Evolutionary conservation across 306 rosid species (phyloP).

Genomic region (Prunus armeniaca): DNA sequence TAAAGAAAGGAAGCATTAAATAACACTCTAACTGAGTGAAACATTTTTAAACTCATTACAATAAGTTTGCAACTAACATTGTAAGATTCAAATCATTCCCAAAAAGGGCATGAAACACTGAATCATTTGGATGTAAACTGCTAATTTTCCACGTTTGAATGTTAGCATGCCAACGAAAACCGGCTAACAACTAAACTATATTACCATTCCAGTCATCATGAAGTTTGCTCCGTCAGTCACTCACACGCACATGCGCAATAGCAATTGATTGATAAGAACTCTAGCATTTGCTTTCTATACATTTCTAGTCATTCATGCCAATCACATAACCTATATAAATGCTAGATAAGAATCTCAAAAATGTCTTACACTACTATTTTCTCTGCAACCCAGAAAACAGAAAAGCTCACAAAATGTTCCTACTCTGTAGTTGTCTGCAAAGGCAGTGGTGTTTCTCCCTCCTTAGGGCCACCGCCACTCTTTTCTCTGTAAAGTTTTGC

Average conservation of each 20-base stretch:
- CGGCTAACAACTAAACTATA: background rate
- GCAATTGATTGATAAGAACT: background rate
- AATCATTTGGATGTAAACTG: background rate
- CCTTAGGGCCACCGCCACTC: conserved; percentile 13
- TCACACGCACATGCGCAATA: background rate
- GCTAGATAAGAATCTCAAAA: background rate
- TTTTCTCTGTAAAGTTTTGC: conserved; percentile 27
- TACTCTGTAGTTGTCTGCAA: conserved; percentile 25
- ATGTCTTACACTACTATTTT: background rate
- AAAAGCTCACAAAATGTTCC: conserved; percentile 20
- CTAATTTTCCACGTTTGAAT: background rate
- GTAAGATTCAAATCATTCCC: background rate
- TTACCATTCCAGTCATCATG: background rate
- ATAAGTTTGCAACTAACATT: background rate
- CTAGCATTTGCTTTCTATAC: background rate
- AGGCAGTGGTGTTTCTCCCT: conserved; percentile 32
- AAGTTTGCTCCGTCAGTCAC: background rate
- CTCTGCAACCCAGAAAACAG: conserved; percentile 11
- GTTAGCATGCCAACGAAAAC: background rate
- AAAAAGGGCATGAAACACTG: background rate
- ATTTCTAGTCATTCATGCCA: background rate
- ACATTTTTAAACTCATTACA: conserved; percentile 5
- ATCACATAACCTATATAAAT: background rate
- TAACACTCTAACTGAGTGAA: conserved; percentile 7
- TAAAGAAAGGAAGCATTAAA: background rate